phyloP scores from a whole-genome alignment of 306 rosid genomes.

The Geum urbanum region DNA sequence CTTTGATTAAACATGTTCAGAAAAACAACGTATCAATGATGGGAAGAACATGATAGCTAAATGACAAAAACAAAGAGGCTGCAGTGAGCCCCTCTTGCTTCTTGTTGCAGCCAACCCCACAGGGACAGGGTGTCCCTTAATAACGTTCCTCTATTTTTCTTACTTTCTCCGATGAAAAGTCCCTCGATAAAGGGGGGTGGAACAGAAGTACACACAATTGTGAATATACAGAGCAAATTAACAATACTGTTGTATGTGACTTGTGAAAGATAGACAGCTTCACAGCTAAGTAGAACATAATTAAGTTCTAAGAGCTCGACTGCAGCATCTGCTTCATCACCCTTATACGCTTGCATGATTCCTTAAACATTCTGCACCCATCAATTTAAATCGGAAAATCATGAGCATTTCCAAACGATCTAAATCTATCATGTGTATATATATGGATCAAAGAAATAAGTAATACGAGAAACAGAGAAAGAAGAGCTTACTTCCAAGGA shows the following conservation, averaged over 20 bases:
- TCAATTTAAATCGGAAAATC: background rate
- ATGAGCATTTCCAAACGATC: too few relatives aligned
- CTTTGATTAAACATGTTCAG: slow-evolving; percentile 12
- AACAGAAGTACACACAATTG: too few relatives aligned
- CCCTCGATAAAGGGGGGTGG: too few relatives aligned
- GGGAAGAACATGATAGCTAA: slow-evolving; percentile 19
- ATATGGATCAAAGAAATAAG: too few relatives aligned
- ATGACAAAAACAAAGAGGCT: slow-evolving; percentile 14
- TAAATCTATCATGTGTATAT: too few relatives aligned
- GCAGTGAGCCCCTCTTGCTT: background rate
- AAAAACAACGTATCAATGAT: slow-evolving; percentile 9
- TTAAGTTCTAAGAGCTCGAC: background rate
- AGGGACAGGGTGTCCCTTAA: slow-evolving; percentile 5
- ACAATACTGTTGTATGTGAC: too few relatives aligned
- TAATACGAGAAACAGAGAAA: background rate
- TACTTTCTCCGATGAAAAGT: too few relatives aligned
- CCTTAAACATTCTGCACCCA: slow-evolving; percentile 35
- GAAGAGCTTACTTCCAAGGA: slow-evolving; percentile 36
- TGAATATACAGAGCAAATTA: background rate
- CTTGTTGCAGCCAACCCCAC: background rate
- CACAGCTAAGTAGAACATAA: too few relatives aligned
- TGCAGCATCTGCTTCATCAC: slow-evolving; percentile 35
- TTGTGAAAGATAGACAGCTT: too few relatives aligned
- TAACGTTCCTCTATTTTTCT: too few relatives aligned
- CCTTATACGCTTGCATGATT: slow-evolving; percentile 42